A percentile compares a stretch with the other conserved stretches of the same genome.
Conservation (phyloP, 805 yeast genomes). For the Hanseniaspora guilliermondii region DNA sequence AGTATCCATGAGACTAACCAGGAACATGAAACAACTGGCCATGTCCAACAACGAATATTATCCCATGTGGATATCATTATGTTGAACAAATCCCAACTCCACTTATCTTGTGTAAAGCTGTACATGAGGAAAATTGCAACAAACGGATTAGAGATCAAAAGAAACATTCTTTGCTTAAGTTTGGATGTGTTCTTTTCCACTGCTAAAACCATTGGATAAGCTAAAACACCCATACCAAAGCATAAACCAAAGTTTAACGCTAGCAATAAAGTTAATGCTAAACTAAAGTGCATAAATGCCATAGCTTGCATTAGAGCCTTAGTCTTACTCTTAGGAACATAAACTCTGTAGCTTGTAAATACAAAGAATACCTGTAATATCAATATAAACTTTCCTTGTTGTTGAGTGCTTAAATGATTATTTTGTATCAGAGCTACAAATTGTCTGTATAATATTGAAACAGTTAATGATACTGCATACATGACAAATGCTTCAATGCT, state of each 20-base stretch:
- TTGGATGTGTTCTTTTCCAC: slow-evolving; percentile 1
- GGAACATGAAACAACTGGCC: slow-evolving; percentile 58
- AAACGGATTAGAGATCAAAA: slow-evolving; percentile 44
- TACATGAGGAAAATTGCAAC: slow-evolving; percentile 26
- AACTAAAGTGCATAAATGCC: slow-evolving; percentile 50
- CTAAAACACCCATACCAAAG: slow-evolving; percentile 51
- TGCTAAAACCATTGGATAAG: slow-evolving; percentile 63
- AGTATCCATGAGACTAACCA: slow-evolving; percentile 78
- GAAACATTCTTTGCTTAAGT: slow-evolving; percentile 27
- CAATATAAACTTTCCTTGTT: slow-evolving; percentile 15
- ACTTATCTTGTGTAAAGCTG: slow-evolving; percentile 26
- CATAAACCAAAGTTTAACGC: slow-evolving; percentile 81
- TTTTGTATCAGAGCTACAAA: slow-evolving; percentile 1
- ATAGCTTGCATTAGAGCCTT: slow-evolving; percentile 30
- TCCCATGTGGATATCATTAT: slow-evolving; percentile 54
- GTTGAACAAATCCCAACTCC: slow-evolving; percentile 33
- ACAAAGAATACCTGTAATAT: slow-evolving; percentile 16
- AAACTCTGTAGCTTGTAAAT: slow-evolving; percentile 18
- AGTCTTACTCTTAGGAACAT: slow-evolving; percentile 17
- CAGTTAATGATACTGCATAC: slow-evolving; percentile 26
- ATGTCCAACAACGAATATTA: slow-evolving; percentile 70
- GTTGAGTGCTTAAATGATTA: slow-evolving; percentile 13
- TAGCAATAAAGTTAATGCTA: slow-evolving; percentile 57
- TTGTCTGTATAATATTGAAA: slow-evolving; percentile 18
- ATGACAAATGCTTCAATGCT: slow-evolving; percentile 18